Conservation (phyloP, 148 eudicot genomes). For the Rhododendron kiyosumense region DNA sequence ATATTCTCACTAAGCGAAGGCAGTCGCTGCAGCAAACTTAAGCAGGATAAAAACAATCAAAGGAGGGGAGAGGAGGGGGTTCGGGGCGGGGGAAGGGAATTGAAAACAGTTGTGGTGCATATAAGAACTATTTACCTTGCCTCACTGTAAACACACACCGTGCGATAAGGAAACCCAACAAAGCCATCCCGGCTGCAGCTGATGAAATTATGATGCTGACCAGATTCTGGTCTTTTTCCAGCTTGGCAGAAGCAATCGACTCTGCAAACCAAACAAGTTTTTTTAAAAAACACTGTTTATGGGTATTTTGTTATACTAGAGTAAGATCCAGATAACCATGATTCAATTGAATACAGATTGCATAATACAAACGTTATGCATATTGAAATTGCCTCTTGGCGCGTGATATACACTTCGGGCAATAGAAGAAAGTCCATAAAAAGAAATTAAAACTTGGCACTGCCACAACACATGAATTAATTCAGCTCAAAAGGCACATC, state of each 20-base stretch:
- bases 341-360: background rate
- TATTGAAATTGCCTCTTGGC: background rate
- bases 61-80: background rate
- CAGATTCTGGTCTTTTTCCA: slow-evolving; percentile 5
- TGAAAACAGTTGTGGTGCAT: background rate
- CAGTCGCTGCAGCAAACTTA: background rate
- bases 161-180: background rate
- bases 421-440: background rate
- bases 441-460: background rate
- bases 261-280: slow-evolving; percentile 14
- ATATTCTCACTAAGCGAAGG: background rate
- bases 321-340: background rate
- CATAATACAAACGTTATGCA: background rate
- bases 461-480: background rate
- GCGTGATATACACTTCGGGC: background rate
- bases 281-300: background rate
- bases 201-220: slow-evolving; percentile 4
- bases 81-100: background rate
- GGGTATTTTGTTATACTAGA: background rate
- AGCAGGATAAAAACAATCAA: background rate
- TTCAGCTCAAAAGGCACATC: background rate
- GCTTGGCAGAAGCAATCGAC: background rate
- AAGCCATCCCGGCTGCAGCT: background rate
- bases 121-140: slow-evolving; percentile 15
- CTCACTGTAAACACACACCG: background rate